Evolutionary conservation across 2,329 filamentous ascomycete species (phyloP).

Genomic region (Fusarium redolens): DNA sequence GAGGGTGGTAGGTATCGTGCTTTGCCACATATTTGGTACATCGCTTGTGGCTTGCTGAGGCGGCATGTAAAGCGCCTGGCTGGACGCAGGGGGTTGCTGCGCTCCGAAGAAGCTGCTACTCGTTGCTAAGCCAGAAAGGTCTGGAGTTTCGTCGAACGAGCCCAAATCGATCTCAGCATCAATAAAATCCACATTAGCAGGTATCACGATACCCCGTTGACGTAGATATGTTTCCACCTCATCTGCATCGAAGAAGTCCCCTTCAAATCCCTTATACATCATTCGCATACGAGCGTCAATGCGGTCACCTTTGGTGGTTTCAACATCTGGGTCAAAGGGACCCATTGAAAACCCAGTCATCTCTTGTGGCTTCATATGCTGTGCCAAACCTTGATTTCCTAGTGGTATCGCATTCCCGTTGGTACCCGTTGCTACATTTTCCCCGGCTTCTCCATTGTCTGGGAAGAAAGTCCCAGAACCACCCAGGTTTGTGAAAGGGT

Average conservation of each 20-base stretch:
- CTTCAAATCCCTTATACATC: conserved; percentile 72
- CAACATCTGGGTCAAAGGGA: conserved; percentile 58
- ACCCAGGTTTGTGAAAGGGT: conserved; percentile 74
- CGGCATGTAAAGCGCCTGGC: conserved; percentile 9
- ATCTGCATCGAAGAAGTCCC: conserved; percentile 80
- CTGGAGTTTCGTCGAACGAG: conserved; percentile 49
- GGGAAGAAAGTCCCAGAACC: conserved; percentile 75
- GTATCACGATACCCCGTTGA: conserved; percentile 71
- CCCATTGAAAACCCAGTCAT: conserved; percentile 55
- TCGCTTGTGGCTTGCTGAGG: conserved; percentile 8
- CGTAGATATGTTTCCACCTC: conserved; percentile 82
- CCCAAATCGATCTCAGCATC: conserved; percentile 65
- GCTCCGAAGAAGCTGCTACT: conserved; percentile 27
- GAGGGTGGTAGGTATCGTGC: conserved; percentile 15
- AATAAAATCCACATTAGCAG: conserved; percentile 69
- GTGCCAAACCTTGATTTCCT: conserved; percentile 53
- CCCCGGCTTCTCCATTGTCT: conserved; percentile 8
- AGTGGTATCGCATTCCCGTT: conserved; percentile 31
- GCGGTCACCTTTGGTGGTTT: conserved; percentile 54
- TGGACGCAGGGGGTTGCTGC: neutral
- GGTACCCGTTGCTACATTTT: neutral
- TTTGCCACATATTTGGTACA: conserved; percentile 26
- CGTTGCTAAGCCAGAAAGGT: conserved; percentile 2
- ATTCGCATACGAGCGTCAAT: conserved; percentile 62
- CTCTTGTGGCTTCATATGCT: conserved; percentile 38